Conservation (phyloP, 1,284 basidiomycete species). For the Ceratobasidium sp. region DNA sequence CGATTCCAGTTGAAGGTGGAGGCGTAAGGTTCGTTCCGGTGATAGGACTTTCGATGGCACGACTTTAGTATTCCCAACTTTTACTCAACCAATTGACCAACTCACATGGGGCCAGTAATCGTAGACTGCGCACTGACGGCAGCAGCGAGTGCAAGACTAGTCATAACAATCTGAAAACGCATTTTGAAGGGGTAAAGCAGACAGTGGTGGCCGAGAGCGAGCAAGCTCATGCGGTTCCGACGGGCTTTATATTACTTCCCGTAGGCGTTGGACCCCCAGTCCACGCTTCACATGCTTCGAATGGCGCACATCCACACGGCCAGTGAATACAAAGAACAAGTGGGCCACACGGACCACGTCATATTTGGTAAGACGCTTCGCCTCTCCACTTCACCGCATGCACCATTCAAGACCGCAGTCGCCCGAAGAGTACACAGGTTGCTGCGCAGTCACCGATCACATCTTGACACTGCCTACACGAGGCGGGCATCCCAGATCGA, state of each 20-base stretch:
- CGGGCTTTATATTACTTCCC: not conserved
- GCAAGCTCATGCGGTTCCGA: too few relatives aligned
- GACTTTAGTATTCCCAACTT: not conserved
- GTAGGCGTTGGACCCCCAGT: not conserved
- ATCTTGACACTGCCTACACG: conserved; percentile 16
- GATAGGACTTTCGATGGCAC: not conserved
- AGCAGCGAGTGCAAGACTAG: conserved; percentile 18
- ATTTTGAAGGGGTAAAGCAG: conserved; percentile 2
- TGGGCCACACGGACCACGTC: conserved; percentile 17
- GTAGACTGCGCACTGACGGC: conserved; percentile 9
- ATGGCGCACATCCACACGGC: conserved; percentile 22
- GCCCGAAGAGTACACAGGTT: conserved; percentile 19
- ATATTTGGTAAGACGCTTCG: conserved; percentile 19
- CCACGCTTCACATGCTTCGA: conserved; percentile 1
- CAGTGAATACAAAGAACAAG: not conserved
- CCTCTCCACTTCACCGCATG: conserved; percentile 34
- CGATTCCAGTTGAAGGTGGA: conserved; percentile 9
- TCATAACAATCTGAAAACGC: conserved; percentile 30
- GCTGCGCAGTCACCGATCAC: conserved; percentile 29
- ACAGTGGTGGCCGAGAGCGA: conserved; percentile 9
- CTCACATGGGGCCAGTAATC: conserved; percentile 22
- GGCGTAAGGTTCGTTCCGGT: conserved; percentile 25
- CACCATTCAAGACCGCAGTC: conserved; percentile 29
- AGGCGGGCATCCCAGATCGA: not conserved
- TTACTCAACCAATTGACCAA: not conserved